A percentile compares a stretch with the other conserved stretches of the same genome.
phyloP scores from a whole-genome alignment of 257 asterid species.

The Buddleja alternifolia region DNA sequence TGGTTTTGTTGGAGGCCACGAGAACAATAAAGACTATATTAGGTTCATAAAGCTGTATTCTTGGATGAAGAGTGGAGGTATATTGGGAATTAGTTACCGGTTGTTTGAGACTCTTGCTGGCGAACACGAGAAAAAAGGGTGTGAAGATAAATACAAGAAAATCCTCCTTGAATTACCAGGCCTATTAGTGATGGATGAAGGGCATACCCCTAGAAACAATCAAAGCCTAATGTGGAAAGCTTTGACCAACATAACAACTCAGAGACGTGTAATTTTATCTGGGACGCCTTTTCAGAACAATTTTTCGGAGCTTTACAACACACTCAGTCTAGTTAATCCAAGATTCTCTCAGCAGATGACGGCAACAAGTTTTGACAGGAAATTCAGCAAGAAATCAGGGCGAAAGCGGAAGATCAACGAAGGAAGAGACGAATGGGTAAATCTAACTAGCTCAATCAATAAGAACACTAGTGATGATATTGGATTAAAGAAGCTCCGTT shows the following conservation, averaged over 20 bases:
- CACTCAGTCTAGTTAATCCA: constrained; percentile 67
- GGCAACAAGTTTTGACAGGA: neutral
- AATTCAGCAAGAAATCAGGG: neutral
- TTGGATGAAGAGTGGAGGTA: constrained; percentile 58
- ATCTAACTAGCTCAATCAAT: constrained; percentile 42
- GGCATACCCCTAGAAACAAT: constrained; percentile 77
- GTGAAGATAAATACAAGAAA: constrained; percentile 34
- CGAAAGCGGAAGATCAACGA: constrained; percentile 13
- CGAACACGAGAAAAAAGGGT: constrained; percentile 17
- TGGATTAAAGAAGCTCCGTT: constrained; percentile 44
- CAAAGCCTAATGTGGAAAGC: constrained; percentile 61
- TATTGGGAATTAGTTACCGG: constrained; percentile 58
- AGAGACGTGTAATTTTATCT: constrained; percentile 68
- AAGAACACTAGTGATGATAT: constrained; percentile 19
- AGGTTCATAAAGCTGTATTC: constrained; percentile 53
- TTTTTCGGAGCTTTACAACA: constrained; percentile 64
- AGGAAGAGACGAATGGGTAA: constrained; percentile 40
- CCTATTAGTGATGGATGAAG: constrained; percentile 75
- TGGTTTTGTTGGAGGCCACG: neutral
- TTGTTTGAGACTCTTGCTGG: constrained; percentile 60
- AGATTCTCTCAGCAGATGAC: constrained; percentile 32
- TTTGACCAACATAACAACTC: constrained; percentile 48
- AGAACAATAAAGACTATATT: neutral
- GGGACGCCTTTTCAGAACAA: constrained; percentile 92
- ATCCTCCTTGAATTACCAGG: constrained; percentile 62